Evolutionary conservation across 208 protist genomes (phyloP), one percentile per base, ranked within the genome.

Genomic region (Crithidia expoeki): DNA sequence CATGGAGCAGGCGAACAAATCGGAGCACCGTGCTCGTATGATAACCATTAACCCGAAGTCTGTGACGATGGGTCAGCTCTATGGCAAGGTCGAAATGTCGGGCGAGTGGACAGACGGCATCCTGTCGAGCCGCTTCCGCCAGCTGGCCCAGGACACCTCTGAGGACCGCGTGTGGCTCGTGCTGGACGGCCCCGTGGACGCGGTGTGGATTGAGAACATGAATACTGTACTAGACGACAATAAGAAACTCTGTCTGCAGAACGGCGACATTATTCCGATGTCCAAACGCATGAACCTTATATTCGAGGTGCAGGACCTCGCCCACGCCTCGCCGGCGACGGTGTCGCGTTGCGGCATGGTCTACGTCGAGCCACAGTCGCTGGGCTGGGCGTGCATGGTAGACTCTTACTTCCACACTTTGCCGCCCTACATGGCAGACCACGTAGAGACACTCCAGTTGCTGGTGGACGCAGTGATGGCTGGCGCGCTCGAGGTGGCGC

Each of bases 151-250:
- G 70, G 87, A 97, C 64, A 84, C 85, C 14, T 90, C 93, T 16
- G 66, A 72, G 19, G 91, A 97, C 55, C 86, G 94, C 56, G 97
- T 98, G 75, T 99, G 97, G 97, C 83, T 99, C 52, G 88, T 99
- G 17, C 94, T 98, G 17, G 98, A 99, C 55, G 98, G 98, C 64
- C 98, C 98, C 32, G 98, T 99, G 10, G 98, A 99, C 79, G 97
- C 98, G n/a, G 85, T 99, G 49, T 99, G 98, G 98, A 99, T 99
- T 88, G 98, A 99, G 82, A 99, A 99, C 80, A 99, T 99, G 98
- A 99, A 99, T 88, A 99, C 98, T 21, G 97, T 99, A 27, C 90
- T 99, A 16, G 98, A 99, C 78, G 98, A 99, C 80, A 99, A 99
- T 86, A 99, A 98, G 86, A 98, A 98, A 74, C 92, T 99, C 42